Evolutionary conservation across 352 stramenopile genomes (phyloP), one percentile per base, ranked within the genome.

Genomic region (Phytophthora ohioensis): DNA sequence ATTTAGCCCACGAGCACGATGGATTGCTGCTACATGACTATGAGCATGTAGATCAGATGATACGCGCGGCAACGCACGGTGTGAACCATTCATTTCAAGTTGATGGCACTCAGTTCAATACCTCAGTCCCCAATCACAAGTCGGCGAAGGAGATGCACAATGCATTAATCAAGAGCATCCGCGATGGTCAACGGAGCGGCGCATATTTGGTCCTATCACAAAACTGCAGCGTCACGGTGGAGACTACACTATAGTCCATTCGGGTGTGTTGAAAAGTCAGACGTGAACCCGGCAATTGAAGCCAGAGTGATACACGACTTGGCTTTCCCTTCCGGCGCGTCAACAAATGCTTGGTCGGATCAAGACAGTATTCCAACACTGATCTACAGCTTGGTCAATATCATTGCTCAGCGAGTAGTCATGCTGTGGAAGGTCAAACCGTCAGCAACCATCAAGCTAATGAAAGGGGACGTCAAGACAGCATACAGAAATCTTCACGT

Each of bases 401-500:
- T 5, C 2, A 56, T 64, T 17, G 35, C 57, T 3, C 2, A 12
- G 0, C 13, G 17, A 4, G 51, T 64, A 6, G 7, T 64, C 0
- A 0, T 4, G 3, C 46, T 64, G 13, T n/a, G 35, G 1, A 13
- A 1, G 0, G 12, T 3, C 3, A 4, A 57, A 2, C 57, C 34
- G 0, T 2, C 1, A 1, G 21, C 11, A 13, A 1, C 7, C 2
- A 51, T 64, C 9, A 30, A 57, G 4, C 8, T 64, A 0, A 31
- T 64, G 57, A 64, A 57, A 49, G 45, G 57, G 0, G 45, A 57
- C 8, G 57, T 56, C 0, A 64, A 64, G 10, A 3, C 13, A n/a
- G 45, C 57, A 12, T 64, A 17, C 12, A 3, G 7, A 7, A 21
- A 64, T 30, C 9, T 64, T 0, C 57, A 48, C 13, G 57, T 64